phyloP scores from a whole-genome alignment of 345 rosid species.

The Sapria himalayana region DNA sequence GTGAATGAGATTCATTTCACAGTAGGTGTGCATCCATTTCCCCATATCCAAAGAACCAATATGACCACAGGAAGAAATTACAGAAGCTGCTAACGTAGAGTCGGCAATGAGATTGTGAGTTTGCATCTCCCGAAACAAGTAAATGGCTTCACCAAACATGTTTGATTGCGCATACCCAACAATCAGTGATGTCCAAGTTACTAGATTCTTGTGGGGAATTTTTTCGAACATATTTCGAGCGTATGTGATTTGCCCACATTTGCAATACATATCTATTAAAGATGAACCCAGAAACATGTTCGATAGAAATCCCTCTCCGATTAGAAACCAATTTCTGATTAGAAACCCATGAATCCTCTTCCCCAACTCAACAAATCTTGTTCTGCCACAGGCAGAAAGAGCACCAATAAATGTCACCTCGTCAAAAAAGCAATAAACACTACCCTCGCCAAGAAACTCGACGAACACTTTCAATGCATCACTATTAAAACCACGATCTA shows the following conservation, averaged over 20 bases:
- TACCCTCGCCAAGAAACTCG: slow-evolving; percentile 28
- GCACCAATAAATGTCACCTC: slow-evolving; percentile 36
- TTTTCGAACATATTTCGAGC: slow-evolving; percentile 26
- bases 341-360: slow-evolving; percentile 45
- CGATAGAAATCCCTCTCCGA: slow-evolving; percentile 43
- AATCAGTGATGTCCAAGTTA: slow-evolving; percentile 52
- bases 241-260: slow-evolving; percentile 16
- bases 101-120: slow-evolving; percentile 23
- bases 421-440: slow-evolving; percentile 29
- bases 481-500: neutral
- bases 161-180: slow-evolving; percentile 39
- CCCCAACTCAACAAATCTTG: slow-evolving; percentile 21
- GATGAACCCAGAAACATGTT: slow-evolving; percentile 45
- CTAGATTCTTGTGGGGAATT: slow-evolving; percentile 30
- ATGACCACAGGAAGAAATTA: slow-evolving; percentile 56
- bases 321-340: slow-evolving; percentile 31
- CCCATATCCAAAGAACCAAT: slow-evolving; percentile 25
- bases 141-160: slow-evolving; percentile 23
- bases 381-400: slow-evolving; percentile 37
- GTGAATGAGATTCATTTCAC: slow-evolving; percentile 37
- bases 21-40: slow-evolving; percentile 34
- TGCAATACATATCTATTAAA: slow-evolving; percentile 49
- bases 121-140: slow-evolving; percentile 26
- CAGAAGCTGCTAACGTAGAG: slow-evolving; percentile 31
- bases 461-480: slow-evolving; percentile 17